Conservation (phyloP, 352 stramenopile genomes). For the Aphanomyces euteiches region DNA sequence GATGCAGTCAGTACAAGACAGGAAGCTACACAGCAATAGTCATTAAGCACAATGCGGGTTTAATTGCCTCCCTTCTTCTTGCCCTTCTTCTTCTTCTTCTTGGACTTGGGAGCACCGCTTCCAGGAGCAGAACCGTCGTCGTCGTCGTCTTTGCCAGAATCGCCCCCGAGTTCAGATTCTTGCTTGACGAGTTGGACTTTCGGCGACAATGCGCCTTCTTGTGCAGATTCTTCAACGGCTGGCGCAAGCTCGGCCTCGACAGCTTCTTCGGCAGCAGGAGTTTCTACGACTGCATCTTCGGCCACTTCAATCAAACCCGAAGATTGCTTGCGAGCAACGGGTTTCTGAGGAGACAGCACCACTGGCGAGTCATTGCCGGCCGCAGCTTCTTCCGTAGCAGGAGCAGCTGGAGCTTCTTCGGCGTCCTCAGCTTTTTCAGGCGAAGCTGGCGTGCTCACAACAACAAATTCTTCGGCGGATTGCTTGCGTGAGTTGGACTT, state of each 20-base stretch:
- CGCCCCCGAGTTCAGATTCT: constrained; percentile 5
- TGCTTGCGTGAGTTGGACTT: neutral
- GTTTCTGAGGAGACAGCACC: neutral
- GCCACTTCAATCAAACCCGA: neutral
- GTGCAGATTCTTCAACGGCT: neutral
- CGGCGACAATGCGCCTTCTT: neutral
- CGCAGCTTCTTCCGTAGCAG: neutral
- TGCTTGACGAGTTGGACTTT: neutral
- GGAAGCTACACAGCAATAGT: too few relatives aligned
- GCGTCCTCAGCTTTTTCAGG: neutral
- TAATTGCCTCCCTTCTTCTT: constrained; percentile 30
- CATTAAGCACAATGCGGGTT: neutral
- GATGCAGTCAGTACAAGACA: too few relatives aligned
- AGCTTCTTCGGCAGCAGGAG: neutral
- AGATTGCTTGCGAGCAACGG: neutral
- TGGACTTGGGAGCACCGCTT: constrained; percentile 19
- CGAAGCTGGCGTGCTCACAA: neutral
- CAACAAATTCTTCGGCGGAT: neutral
- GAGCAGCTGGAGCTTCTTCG: neutral
- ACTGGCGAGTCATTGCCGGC: neutral
- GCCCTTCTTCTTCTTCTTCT: constrained; percentile 31
- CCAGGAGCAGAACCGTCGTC: neutral
- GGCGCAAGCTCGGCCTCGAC: neutral
- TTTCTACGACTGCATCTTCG: neutral
- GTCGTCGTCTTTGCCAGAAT: constrained; percentile 20